These are phyloP conservation scores for Lactifluus volemus DNA, from an alignment of 768 basidiomycete genomes.

Conservation along the genomic window DNA sequence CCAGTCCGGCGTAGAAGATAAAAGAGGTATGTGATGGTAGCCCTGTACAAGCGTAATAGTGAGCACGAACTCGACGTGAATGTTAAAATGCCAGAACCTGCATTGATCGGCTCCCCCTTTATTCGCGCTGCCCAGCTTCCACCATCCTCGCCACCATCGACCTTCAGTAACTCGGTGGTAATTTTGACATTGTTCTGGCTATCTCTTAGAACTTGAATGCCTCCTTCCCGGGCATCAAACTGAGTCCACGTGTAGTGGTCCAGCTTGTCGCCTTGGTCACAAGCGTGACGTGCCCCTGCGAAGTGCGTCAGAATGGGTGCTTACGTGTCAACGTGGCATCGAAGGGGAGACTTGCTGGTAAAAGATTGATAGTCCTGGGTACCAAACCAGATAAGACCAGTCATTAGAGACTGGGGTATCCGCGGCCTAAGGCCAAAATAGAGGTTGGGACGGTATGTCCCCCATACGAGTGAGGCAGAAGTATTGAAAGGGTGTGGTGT, in stretches of 20 bases:
- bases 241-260: conserved; percentile 79
- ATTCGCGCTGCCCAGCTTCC: conserved; percentile 87
- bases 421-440: conserved; percentile 89
- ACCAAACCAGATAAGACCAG: conserved; percentile 92
- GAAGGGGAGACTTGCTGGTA: conserved; percentile 37
- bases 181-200: conserved; percentile 75
- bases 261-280: conserved; percentile 80
- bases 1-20: conserved; percentile 82
- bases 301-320: conserved; percentile 7
- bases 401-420: conserved; percentile 83
- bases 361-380: conserved; percentile 74
- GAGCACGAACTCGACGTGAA: not conserved
- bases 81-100: conserved; percentile 34
- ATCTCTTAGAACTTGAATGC: conserved; percentile 79
- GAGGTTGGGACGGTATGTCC: conserved; percentile 83
- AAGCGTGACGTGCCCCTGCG: conserved; percentile 72
- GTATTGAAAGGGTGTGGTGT: conserved; percentile 37
- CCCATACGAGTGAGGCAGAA: conserved; percentile 60
- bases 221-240: conserved; percentile 80
- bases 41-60: conserved; percentile 22
- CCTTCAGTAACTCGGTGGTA: conserved; percentile 78
- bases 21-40: conserved; percentile 56
- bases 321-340: conserved; percentile 7
- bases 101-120: conserved; percentile 68
- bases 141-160: conserved; percentile 72